Base-by-base conservation (phyloP, 768 basidiomycete species). In the Rhizopogon salebrosus region DNA sequence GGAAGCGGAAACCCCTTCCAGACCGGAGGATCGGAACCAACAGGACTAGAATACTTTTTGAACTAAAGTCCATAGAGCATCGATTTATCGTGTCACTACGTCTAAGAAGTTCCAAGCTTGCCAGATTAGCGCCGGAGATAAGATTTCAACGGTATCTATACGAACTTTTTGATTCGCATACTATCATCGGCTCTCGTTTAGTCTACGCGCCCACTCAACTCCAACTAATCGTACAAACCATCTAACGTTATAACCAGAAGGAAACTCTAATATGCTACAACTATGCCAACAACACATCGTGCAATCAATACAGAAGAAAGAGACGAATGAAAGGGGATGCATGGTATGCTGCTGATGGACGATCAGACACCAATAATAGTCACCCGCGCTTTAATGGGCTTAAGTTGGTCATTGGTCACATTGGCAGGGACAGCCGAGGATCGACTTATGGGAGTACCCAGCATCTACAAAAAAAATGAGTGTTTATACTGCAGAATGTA, bases 1-100 rank as follows among this genome's bases (percentile, higher is more conserved):
- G 0, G 66, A 75, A 0, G 69, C 80, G 5, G 71, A 80, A 52
- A 82, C 81, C 0, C 84, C 80, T 80, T 82, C 84, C 41, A 65
- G 81, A 55, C 65, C 81, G 51, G 76, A 86, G 59, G 73, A 71
- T 40, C 80, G 83, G 31, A 5, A 70, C 75, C 34, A 78, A 71
- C 1, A 72, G 73, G 35, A 81, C 79, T 11, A 69, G 69, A 34
- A 73, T 84, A 49, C 31, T 34, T 13, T 4, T 13, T 10, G 31
- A 13, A 11, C 2, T 65, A 61, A 22, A 31, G 10, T 22, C 16
- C 22, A 34, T 46, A 8, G 2, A 34, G 11, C 31, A n/a, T n/a
- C n/a, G n/a, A n/a, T n/a, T n/a, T n/a, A n/a, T n/a, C n/a, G n/a
- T n/a, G n/a, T n/a, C n/a, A n/a, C n/a, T n/a, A n/a, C n/a, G n/a